Conservation (phyloP, 345 rosid genomes). For the Euphorbia peplus region DNA sequence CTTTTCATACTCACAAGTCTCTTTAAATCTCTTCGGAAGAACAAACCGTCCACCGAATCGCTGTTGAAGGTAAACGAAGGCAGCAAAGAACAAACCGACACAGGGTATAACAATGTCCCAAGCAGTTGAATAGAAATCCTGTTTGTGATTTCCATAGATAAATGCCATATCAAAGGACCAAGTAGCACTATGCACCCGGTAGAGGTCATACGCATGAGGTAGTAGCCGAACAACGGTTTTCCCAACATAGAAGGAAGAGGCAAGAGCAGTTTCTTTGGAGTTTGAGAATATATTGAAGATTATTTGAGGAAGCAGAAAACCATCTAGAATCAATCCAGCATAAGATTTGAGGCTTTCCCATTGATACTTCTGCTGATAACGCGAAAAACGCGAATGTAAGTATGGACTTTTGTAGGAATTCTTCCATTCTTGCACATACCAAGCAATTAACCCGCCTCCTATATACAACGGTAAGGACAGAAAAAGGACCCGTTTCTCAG, state of each 20-base stretch:
- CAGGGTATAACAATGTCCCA: slow-evolving; percentile 75
- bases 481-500: slow-evolving; percentile 62
- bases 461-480: slow-evolving; percentile 59
- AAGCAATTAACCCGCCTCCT: slow-evolving; percentile 60
- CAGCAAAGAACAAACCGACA: slow-evolving; percentile 52
- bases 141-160: slow-evolving; percentile 71
- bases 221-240: slow-evolving; percentile 57
- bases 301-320: slow-evolving; percentile 79
- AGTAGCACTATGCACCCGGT: slow-evolving; percentile 56
- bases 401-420: slow-evolving; percentile 27
- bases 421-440: slow-evolving; percentile 46
- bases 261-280: slow-evolving; percentile 46
- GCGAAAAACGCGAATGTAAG: slow-evolving; percentile 14
- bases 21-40: slow-evolving; percentile 53
- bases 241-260: slow-evolving; percentile 55
- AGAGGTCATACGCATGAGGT: slow-evolving; percentile 89
- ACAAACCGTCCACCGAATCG: slow-evolving; percentile 57
- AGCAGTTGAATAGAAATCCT: slow-evolving; percentile 74
- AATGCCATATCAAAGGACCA: slow-evolving; percentile 55
- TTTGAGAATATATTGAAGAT: slow-evolving; percentile 58
- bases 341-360: slow-evolving; percentile 70
- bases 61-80: slow-evolving; percentile 70
- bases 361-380: slow-evolving; percentile 40
- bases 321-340: slow-evolving; percentile 75
- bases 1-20: slow-evolving; percentile 51